These are phyloP conservation scores for Acer saccharum DNA, from an alignment of 345 rosid species.

Conservation along the genomic window DNA sequence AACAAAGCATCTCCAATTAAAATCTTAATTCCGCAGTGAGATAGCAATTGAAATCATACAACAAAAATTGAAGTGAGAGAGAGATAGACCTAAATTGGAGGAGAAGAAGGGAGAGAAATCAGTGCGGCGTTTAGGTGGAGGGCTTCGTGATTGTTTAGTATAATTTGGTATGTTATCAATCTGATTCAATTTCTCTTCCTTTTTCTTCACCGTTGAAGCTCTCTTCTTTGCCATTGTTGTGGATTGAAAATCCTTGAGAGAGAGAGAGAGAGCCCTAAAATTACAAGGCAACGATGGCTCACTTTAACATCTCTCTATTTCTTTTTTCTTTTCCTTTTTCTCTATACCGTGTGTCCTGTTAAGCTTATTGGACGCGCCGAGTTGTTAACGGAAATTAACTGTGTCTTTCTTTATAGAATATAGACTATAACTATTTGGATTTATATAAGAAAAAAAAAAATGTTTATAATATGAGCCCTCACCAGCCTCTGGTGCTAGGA, in stretches of 20 bases:
- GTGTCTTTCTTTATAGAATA: neutral
- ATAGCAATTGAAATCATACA: no score
- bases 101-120: conserved; percentile 30
- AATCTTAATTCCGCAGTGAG: no score
- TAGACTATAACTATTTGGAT: neutral
- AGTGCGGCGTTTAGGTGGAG: conserved; percentile 35
- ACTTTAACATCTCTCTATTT: neutral
- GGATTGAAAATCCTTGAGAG: neutral
- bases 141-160: conserved; percentile 29
- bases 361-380: neutral
- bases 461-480: no score
- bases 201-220: neutral
- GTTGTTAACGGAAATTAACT: conserved; percentile 5
- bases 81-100: conserved; percentile 10
- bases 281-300: neutral
- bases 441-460: neutral
- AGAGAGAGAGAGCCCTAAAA: neutral
- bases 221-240: conserved; percentile 23
- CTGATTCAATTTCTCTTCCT: conserved; percentile 4
- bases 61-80: neutral
- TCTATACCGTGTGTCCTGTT: no score
- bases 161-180: conserved; percentile 27
- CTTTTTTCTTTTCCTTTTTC: neutral
- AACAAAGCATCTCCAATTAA: neutral
- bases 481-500: no score